Conservation (phyloP, 768 basidiomycete species). For the Glaciozyma martinii region DNA sequence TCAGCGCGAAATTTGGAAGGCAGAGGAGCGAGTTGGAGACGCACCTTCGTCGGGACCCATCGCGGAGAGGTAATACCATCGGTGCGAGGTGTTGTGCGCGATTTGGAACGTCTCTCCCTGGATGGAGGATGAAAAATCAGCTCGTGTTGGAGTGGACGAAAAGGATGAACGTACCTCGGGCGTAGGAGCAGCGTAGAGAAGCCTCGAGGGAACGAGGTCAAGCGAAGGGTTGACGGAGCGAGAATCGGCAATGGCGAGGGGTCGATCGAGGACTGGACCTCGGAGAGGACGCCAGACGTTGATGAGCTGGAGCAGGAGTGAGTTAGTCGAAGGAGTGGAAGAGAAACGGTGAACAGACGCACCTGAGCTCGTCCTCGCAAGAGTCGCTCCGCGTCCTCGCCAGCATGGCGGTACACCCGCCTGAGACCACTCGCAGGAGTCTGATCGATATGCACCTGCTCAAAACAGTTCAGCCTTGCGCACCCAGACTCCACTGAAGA, state of each 20-base stretch:
- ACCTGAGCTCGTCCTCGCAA: slow-evolving; percentile 29
- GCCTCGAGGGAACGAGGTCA: slow-evolving; percentile 8
- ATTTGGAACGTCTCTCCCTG: slow-evolving; percentile 16
- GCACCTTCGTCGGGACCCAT: slow-evolving; percentile 22
- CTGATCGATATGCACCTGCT: slow-evolving; percentile 47
- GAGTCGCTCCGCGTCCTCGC: slow-evolving; percentile 44
- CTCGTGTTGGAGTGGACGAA: too few relatives aligned
- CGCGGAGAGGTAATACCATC: slow-evolving; percentile 24
- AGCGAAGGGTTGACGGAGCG: slow-evolving; percentile 4
- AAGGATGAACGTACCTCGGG: neutral
- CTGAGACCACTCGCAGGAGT: slow-evolving; percentile 40
- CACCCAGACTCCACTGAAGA: too few relatives aligned
- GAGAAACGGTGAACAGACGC: neutral
- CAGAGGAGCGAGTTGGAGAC: neutral
- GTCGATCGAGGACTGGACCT: slow-evolving; percentile 20
- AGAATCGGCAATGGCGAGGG: slow-evolving; percentile 21
- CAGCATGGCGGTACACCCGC: slow-evolving; percentile 43
- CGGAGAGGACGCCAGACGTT: slow-evolving; percentile 28
- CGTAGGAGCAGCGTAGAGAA: slow-evolving; percentile 12
- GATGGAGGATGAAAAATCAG: too few relatives aligned
- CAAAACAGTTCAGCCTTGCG: neutral
- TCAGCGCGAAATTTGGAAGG: neutral
- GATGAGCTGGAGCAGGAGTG: slow-evolving; percentile 12
- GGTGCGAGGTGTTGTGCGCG: neutral
- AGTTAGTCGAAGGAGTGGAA: neutral